These are phyloP conservation scores for Epichloe hybrida DNA, from an alignment of 2,329 filamentous ascomycete species.

Conservation along the genomic window DNA sequence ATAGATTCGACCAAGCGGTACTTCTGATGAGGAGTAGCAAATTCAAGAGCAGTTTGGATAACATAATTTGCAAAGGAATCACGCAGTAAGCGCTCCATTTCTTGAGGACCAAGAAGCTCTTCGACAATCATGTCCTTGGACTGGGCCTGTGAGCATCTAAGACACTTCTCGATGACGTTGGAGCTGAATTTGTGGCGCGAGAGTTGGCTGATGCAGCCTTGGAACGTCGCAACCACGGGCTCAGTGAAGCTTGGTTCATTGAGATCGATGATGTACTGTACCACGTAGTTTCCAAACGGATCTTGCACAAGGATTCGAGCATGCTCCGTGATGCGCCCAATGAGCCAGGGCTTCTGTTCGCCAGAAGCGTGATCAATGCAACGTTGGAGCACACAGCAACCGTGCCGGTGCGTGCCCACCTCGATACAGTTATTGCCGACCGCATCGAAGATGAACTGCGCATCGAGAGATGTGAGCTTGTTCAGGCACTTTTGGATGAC, in stretches of 20 bases:
- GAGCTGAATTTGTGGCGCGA: constrained; percentile 99
- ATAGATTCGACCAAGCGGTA: constrained; percentile 68
- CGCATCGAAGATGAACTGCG: constrained; percentile 93
- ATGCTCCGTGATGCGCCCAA: constrained; percentile 74
- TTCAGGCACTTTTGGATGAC: constrained; percentile 99
- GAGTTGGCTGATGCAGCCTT: constrained; percentile 52
- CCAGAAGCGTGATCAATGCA: constrained; percentile 96
- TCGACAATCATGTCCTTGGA: constrained; percentile 72
- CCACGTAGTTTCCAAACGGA: constrained; percentile 95
- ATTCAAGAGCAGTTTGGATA: constrained; percentile 89
- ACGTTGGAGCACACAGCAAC: constrained; percentile 93
- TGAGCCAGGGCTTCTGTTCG: constrained; percentile 75
- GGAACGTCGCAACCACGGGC: constrained; percentile 72
- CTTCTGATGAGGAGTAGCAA: constrained; percentile 61
- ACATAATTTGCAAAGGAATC: constrained; percentile 97
- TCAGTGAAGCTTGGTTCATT: constrained; percentile 80
- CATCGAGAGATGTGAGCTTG: constrained; percentile 70
- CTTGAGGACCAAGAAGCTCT: constrained; percentile 59
- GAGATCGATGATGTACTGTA: constrained; percentile 95
- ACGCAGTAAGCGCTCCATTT: constrained; percentile 78
- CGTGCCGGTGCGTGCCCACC: constrained; percentile 92
- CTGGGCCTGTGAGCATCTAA: constrained; percentile 65
- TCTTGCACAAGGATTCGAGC: constrained; percentile 87
- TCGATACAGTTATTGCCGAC: constrained; percentile 77
- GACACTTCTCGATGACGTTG: constrained; percentile 94